Percentiles rank a stretch among this genome's conserved stretches.
phyloP scores from a whole-genome alignment of 2,329 filamentous ascomycete species.

The Cercospora sojina region DNA sequence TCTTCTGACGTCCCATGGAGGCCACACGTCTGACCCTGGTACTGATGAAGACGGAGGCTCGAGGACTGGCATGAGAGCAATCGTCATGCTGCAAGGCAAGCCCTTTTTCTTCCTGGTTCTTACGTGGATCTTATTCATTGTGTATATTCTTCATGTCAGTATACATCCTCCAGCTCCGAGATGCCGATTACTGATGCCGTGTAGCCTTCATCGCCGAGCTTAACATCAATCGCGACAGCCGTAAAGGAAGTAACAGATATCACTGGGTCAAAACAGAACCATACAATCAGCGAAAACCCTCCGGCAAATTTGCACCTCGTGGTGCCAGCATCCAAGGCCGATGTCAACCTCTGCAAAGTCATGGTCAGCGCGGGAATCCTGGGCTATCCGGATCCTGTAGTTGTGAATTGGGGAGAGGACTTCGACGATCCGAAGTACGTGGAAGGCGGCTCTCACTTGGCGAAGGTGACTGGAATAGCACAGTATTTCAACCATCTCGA shows the following conservation, averaged over 20 bases:
- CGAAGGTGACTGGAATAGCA: conserved; percentile 32
- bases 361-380: conserved; percentile 29
- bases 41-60: not conserved
- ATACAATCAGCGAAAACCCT: conserved; percentile 9
- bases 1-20: not conserved
- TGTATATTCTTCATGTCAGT: conserved; percentile 18
- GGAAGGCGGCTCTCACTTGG: conserved; percentile 37
- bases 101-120: conserved; percentile 14
- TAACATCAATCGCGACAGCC: not conserved
- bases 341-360: conserved; percentile 32
- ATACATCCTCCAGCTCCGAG: not conserved
- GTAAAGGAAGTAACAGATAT: not conserved
- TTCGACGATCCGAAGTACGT: conserved; percentile 23
- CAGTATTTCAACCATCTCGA: conserved; percentile 28
- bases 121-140: conserved; percentile 14
- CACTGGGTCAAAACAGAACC: conserved; percentile 7
- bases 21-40: not conserved
- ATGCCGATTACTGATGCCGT: not conserved
- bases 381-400: conserved; percentile 30
- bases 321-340: conserved; percentile 27
- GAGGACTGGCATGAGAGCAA: conserved; percentile 14
- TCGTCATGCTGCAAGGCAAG: conserved; percentile 15
- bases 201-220: conserved; percentile 1
- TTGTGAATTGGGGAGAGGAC: conserved; percentile 29
- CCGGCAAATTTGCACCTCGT: conserved; percentile 31